These are phyloP conservation scores for Rhynchosporium secalis DNA, from an alignment of 2,329 filamentous ascomycete genomes.

Conservation along the genomic window DNA sequence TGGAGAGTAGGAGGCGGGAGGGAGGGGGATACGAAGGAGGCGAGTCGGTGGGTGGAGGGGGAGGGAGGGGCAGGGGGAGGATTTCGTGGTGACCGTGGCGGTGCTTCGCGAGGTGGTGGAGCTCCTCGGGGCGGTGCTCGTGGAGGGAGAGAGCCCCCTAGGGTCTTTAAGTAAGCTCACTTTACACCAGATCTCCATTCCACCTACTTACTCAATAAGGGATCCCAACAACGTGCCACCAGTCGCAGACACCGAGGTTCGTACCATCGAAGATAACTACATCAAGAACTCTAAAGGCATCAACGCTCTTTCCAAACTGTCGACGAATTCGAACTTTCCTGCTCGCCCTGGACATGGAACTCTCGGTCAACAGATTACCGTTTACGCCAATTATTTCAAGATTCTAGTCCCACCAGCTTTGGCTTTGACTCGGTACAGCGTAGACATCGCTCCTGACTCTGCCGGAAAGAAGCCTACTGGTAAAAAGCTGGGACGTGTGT, in stretches of 20 bases:
- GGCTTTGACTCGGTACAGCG: slow-evolving; percentile 35
- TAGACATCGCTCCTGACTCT: slow-evolving; percentile 30
- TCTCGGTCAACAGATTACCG: slow-evolving; percentile 31
- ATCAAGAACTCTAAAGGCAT: slow-evolving; percentile 31
- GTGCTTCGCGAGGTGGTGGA: slow-evolving; percentile 25
- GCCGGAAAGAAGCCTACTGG: slow-evolving; percentile 24
- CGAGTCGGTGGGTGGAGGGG: slow-evolving; percentile 36
- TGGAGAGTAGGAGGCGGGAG: too few relatives aligned
- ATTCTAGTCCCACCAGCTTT: slow-evolving; percentile 29
- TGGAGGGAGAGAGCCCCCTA: slow-evolving; percentile 31
- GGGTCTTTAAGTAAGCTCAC: slow-evolving; percentile 33
- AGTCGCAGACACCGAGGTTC: slow-evolving; percentile 32
- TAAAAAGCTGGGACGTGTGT: slow-evolving; percentile 35
- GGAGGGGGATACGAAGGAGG: slow-evolving; percentile 38
- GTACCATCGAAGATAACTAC: slow-evolving; percentile 37
- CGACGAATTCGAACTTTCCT: slow-evolving; percentile 27
- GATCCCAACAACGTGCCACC: slow-evolving; percentile 30
- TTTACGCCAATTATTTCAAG: slow-evolving; percentile 40
- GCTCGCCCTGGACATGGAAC: slow-evolving; percentile 38
- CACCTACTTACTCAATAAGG: slow-evolving; percentile 19
- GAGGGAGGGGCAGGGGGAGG: slow-evolving; percentile 35
- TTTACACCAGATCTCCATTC: slow-evolving; percentile 11
- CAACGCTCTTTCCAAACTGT: slow-evolving; percentile 26
- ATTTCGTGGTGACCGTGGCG: slow-evolving; percentile 27
- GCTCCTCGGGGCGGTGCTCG: slow-evolving; percentile 34